Evolutionary conservation across 2,329 filamentous ascomycete genomes (phyloP).

Genomic region (Didymella pomorum): DNA sequence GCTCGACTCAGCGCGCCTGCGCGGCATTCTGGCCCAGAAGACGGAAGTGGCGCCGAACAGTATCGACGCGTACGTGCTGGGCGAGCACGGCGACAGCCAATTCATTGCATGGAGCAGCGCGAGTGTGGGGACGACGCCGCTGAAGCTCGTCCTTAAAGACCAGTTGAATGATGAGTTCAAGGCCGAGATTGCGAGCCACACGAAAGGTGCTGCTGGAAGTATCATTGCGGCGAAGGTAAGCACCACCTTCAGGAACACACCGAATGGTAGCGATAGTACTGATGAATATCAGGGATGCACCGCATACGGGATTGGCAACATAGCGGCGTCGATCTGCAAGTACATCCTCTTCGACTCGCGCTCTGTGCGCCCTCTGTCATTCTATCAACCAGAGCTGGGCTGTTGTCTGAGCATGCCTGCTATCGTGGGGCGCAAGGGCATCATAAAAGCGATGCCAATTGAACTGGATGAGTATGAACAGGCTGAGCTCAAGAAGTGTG

Average conservation of each 20-base stretch:
- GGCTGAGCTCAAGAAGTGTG: conserved; percentile 45
- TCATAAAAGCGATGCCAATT: conserved; percentile 52
- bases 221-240: conserved; percentile 58
- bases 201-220: conserved; percentile 56
- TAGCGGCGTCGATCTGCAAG: conserved; percentile 59
- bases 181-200: conserved; percentile 54
- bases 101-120: conserved; percentile 58
- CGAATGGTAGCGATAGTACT: neutral
- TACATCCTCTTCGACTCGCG: conserved; percentile 60
- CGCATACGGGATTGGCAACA: conserved; percentile 60
- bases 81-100: conserved; percentile 60
- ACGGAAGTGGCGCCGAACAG: conserved; percentile 51
- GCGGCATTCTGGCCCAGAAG: conserved; percentile 54
- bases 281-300: conserved; percentile 52
- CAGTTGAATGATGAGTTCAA: conserved; percentile 38
- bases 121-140: conserved; percentile 54
- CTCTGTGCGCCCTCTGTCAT: conserved; percentile 59
- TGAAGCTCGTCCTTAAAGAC: conserved; percentile 46
- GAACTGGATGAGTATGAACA: conserved; percentile 47
- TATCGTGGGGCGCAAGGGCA: conserved; percentile 58
- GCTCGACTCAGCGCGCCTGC: conserved; percentile 61
- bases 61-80: conserved; percentile 57
- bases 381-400: conserved; percentile 57
- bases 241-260: neutral
- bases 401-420: conserved; percentile 62